Evolutionary conservation across 495 filamentous ascomycete genomes (phyloP).

Genomic region (Podospora bellae-mahoneyi): DNA sequence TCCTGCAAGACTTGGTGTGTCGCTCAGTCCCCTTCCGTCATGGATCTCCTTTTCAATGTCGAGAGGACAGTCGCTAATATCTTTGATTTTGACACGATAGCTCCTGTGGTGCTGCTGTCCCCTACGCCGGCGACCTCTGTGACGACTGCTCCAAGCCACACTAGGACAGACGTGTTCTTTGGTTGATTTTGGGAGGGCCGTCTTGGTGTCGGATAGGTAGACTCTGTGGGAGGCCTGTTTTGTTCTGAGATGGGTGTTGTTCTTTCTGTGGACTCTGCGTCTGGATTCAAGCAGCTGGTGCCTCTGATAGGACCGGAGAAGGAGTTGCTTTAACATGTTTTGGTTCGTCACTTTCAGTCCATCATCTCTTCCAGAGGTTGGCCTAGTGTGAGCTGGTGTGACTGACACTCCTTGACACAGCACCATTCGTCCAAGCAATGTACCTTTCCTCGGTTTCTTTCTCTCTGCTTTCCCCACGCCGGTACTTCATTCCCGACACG

Average conservation of each 20-base stretch:
- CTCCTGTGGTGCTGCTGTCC: slow-evolving; percentile 6
- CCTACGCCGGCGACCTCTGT: slow-evolving; percentile 10
- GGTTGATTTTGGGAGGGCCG: not conserved
- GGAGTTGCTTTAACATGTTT: not conserved
- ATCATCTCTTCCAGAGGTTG: not conserved
- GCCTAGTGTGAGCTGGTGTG: not conserved
- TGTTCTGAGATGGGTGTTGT: not conserved
- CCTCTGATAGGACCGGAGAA: not conserved
- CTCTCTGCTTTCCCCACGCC: not conserved
- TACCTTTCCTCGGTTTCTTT: not conserved
- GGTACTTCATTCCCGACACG: not conserved
- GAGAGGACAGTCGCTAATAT: not conserved
- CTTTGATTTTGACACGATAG: not conserved
- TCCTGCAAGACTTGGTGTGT: not conserved
- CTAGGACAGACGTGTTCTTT: not conserved
- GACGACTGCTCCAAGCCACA: slow-evolving; percentile 3
- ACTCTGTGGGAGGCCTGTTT: not conserved
- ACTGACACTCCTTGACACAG: not conserved
- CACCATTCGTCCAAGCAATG: not conserved
- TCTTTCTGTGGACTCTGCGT: not conserved
- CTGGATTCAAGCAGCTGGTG: not conserved
- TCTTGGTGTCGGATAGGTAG: not conserved
- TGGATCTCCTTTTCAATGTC: not conserved
- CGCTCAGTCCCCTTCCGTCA: not conserved
- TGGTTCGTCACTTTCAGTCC: not conserved